Percentiles rank a stretch among this genome's conserved stretches.
Evolutionary conservation across 2,329 filamentous ascomycete genomes (phyloP).

Genomic region (Arthrocladium fulminans): DNA sequence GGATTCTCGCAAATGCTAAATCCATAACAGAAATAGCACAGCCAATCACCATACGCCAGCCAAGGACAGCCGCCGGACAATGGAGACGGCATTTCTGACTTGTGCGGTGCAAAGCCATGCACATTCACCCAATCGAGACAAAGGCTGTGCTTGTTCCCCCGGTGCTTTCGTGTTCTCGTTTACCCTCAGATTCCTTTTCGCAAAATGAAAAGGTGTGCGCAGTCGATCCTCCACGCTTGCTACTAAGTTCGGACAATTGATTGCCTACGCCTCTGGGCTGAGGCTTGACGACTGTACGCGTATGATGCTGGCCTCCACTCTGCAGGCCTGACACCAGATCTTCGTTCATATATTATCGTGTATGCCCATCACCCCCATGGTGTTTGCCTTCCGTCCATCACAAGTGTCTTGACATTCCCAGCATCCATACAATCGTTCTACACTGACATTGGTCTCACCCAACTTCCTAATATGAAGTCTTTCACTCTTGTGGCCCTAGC

Average conservation of each 20-base stretch:
- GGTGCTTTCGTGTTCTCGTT: not conserved
- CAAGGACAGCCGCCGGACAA: constrained; percentile 3
- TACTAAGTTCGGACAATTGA: not conserved
- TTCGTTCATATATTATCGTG: constrained; percentile 2
- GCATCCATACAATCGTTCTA: not conserved
- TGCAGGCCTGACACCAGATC: constrained; percentile 1
- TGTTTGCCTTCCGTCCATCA: not conserved
- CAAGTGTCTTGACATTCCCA: not conserved
- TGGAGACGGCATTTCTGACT: not conserved
- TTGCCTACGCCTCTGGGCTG: constrained; percentile 4
- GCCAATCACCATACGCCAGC: constrained; percentile 3
- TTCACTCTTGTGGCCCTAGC: constrained; percentile 18
- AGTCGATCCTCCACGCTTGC: constrained; percentile 2
- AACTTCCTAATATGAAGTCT: constrained; percentile 16
- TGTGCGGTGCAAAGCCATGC: not conserved
- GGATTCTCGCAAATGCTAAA: not conserved
- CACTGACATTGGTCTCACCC: not conserved
- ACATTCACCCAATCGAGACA: not conserved
- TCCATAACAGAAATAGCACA: constrained; percentile 7
- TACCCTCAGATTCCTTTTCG: not conserved
- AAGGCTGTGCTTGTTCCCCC: constrained; percentile 1
- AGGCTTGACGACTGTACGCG: too few species aligned
- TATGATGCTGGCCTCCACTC: not conserved
- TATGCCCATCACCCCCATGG: not conserved
- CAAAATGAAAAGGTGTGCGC: not conserved